Percentiles rank a stretch among this genome's conserved stretches.
These are phyloP conservation scores for Trypanosoma mega DNA, from an alignment of 208 protist genomes.

Conservation along the genomic window DNA sequence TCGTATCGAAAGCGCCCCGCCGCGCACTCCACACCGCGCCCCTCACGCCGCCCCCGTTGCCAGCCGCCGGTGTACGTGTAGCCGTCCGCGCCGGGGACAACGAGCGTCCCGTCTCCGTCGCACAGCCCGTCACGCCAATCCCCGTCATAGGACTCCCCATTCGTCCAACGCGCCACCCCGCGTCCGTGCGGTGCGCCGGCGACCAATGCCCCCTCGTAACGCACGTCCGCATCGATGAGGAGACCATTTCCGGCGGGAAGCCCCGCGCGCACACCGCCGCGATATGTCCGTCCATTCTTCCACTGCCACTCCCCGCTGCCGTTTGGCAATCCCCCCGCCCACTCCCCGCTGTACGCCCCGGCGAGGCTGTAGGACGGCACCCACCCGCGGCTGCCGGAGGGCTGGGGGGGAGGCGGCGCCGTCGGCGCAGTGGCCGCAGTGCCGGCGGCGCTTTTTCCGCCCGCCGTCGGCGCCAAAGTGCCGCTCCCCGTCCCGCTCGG, in stretches of 20 bases:
- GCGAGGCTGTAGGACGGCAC: constrained; percentile 22
- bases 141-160: constrained; percentile 47
- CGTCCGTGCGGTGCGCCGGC: constrained; percentile 47
- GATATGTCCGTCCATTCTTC: constrained; percentile 63
- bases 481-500: constrained; percentile 63
- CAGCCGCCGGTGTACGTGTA: constrained; percentile 60
- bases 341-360: constrained; percentile 67
- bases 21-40: constrained; percentile 36
- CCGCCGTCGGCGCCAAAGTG: no score
- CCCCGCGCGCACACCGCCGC: constrained; percentile 38
- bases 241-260: constrained; percentile 52
- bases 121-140: constrained; percentile 52
- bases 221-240: constrained; percentile 30
- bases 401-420: not conserved
- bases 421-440: constrained; percentile 15
- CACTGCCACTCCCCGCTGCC: constrained; percentile 67
- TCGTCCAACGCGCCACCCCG: constrained; percentile 29
- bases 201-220: constrained; percentile 61
- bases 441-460: no score
- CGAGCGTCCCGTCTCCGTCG: constrained; percentile 57
- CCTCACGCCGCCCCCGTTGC: constrained; percentile 44
- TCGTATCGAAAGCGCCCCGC: constrained; percentile 38
- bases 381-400: constrained; percentile 7
- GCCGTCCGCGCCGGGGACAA: constrained; percentile 6
- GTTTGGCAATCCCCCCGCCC: constrained; percentile 54